phyloP scores from a whole-genome alignment of 2,329 filamentous ascomycete species.

The Fusarium cyanostomum region DNA sequence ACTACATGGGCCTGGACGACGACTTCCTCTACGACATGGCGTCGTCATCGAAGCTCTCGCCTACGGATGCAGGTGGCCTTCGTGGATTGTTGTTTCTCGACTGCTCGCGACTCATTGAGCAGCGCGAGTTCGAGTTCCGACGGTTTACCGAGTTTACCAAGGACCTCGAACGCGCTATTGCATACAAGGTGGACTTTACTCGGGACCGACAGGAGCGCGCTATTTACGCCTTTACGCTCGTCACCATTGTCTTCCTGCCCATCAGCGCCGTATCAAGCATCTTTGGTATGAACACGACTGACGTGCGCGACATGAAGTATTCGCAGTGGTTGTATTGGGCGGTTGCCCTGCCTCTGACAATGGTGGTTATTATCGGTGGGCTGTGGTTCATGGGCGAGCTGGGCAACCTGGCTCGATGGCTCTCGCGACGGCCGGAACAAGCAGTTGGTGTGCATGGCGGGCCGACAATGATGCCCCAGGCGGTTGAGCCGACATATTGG shows the following conservation, averaged over 20 bases:
- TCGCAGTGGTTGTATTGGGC: conserved; percentile 62
- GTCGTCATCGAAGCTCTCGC: conserved; percentile 47
- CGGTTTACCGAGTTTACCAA: conserved; percentile 45
- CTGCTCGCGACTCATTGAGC: conserved; percentile 50
- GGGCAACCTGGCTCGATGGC: conserved; percentile 46
- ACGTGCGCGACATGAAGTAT: conserved; percentile 59
- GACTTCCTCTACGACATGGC: conserved; percentile 43
- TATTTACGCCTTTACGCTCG: conserved; percentile 60
- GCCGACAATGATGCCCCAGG: conserved; percentile 17
- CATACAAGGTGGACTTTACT: conserved; percentile 51
- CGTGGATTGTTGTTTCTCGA: conserved; percentile 53
- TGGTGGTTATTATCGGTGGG: conserved; percentile 50
- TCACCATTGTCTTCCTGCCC: conserved; percentile 60
- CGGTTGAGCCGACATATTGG: conserved; percentile 15
- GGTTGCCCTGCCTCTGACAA: conserved; percentile 57
- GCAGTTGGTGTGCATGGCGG: conserved; percentile 18
- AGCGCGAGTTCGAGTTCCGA: conserved; percentile 48
- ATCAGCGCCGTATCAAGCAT: conserved; percentile 58
- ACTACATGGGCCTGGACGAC: conserved; percentile 37
- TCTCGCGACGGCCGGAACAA: conserved; percentile 32
- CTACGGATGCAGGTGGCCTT: conserved; percentile 51
- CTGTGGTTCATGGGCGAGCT: conserved; percentile 57
- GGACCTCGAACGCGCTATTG: conserved; percentile 44
- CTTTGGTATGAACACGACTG: conserved; percentile 64
- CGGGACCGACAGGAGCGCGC: conserved; percentile 58